Conservation (phyloP, 2,329 filamentous ascomycete genomes). For the Sodiomyces alkalinus region DNA sequence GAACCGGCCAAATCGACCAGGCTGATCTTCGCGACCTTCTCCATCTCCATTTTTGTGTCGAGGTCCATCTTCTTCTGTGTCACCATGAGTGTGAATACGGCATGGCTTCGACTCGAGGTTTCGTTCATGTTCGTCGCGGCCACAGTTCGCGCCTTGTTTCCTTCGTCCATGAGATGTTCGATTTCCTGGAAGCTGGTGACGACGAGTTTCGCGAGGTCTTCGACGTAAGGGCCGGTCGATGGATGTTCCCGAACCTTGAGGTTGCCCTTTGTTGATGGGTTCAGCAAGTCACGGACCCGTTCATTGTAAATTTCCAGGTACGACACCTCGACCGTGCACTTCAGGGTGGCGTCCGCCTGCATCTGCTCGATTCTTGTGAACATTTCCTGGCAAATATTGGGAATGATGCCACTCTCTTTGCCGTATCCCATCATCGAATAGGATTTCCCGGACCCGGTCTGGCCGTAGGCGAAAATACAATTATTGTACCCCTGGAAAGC, state of each 20-base stretch:
- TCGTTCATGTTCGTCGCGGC: slow-evolving; percentile 99
- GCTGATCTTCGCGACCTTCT: slow-evolving; percentile 96
- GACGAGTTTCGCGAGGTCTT: slow-evolving; percentile 89
- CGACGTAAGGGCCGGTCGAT: slow-evolving; percentile 92
- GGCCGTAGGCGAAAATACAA: slow-evolving; percentile 97
- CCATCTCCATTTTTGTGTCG: slow-evolving; percentile 92
- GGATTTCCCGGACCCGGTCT: slow-evolving; percentile 95
- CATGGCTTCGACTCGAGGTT: slow-evolving; percentile 94
- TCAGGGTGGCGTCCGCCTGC: slow-evolving; percentile 57
- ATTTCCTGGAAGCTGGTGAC: slow-evolving; percentile 92
- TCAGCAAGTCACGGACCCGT: slow-evolving; percentile 85
- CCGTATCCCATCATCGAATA: slow-evolving; percentile 99
- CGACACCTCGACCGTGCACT: slow-evolving; percentile 91
- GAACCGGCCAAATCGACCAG: slow-evolving; percentile 96
- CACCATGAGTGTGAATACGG: slow-evolving; percentile 90
- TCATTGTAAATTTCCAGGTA: slow-evolving; percentile 99
- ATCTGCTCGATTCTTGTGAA: slow-evolving; percentile 69
- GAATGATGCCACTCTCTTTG: slow-evolving; percentile 88
- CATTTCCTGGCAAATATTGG: slow-evolving; percentile 95
- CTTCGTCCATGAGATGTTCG: slow-evolving; percentile 96
- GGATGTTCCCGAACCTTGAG: slow-evolving; percentile 96
- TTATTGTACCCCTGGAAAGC: slow-evolving; percentile 98
- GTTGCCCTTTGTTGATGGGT: slow-evolving; percentile 90
- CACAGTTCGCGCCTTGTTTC: slow-evolving; percentile 95
- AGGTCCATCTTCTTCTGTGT: slow-evolving; percentile 85